phyloP scores from a whole-genome alignment of 2,329 filamentous ascomycete genomes.

The Microdochium nivale region DNA sequence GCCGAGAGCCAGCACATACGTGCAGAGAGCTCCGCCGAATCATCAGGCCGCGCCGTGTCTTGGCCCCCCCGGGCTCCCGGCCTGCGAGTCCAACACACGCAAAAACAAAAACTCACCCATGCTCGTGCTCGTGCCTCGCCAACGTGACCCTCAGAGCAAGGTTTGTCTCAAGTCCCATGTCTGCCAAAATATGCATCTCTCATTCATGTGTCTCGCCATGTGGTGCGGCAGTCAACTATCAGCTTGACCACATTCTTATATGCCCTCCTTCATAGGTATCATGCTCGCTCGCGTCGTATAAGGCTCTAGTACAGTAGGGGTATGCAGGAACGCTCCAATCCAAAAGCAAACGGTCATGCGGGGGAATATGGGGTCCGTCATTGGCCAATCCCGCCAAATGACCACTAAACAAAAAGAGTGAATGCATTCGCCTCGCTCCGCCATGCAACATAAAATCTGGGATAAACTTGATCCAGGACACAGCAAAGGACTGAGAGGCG shows the following conservation, averaged over 20 bases:
- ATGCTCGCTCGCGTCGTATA: background rate
- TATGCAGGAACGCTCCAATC: slow-evolving; percentile 1
- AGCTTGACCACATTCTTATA: background rate
- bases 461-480: background rate
- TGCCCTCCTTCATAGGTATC: background rate
- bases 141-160: too few species aligned
- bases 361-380: background rate
- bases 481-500: background rate
- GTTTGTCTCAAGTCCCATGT: too few species aligned
- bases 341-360: background rate
- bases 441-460: background rate
- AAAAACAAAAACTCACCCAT: too few species aligned
- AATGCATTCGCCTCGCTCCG: background rate
- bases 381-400: background rate
- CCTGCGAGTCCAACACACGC: too few species aligned
- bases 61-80: too few species aligned
- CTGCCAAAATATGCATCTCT: too few species aligned
- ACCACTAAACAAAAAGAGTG: background rate
- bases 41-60: too few species aligned
- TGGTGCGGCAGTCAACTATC: background rate
- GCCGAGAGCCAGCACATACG: too few species aligned
- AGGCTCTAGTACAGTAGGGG: too few species aligned
- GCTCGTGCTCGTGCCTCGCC: too few species aligned
- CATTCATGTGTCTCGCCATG: background rate
- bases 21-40: too few species aligned